Percentiles rank a stretch among this genome's conserved stretches.
Conservation (phyloP, 139 green algal genomes). For the Volvox reticuliferus region DNA sequence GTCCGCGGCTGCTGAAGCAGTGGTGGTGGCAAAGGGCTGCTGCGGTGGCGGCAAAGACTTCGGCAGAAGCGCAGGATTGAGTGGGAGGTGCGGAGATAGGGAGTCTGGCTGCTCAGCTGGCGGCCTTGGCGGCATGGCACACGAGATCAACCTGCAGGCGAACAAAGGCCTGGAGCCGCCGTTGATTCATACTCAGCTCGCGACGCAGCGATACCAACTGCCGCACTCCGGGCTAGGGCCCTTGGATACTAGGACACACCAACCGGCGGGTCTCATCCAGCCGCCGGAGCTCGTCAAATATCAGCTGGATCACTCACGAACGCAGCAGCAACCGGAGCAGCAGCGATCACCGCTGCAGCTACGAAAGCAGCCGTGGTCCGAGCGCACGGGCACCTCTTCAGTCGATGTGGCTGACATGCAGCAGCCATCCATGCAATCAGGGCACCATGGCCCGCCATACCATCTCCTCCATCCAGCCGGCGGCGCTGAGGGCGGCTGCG, state of each 20-base stretch:
- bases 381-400: too few relatives aligned
- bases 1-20: neutral
- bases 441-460: too few relatives aligned
- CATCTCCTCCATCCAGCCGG: too few relatives aligned
- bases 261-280: neutral
- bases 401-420: too few relatives aligned
- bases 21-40: neutral
- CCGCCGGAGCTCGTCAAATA: neutral
- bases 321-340: neutral
- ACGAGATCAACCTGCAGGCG: neutral
- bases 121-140: neutral
- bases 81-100: too few relatives aligned
- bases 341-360: neutral
- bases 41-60: neutral
- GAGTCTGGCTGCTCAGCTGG: neutral
- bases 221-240: neutral
- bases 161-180: neutral
- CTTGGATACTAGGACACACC: neutral
- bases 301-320: neutral
- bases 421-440: too few relatives aligned
- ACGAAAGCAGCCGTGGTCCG: too few relatives aligned
- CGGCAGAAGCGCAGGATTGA: neutral
- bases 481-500: too few relatives aligned
- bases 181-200: neutral
- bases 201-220: constrained; percentile 8